phyloP scores from a whole-genome alignment of 768 basidiomycete species.

The Pleurotus pulmonarius region DNA sequence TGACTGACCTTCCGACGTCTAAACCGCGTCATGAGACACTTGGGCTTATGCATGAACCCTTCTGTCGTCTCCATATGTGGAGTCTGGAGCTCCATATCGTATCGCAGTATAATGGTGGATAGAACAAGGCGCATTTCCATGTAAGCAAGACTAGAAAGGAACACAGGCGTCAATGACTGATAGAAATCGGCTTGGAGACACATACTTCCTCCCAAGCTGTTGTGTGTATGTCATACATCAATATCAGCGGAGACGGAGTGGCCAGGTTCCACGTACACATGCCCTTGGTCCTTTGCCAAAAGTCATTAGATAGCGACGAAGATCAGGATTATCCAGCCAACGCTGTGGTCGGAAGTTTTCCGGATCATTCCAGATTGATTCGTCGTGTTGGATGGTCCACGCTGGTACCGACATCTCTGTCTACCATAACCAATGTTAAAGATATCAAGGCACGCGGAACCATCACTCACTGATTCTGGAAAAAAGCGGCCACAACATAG shows the following conservation, averaged over 20 bases:
- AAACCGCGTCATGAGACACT: constrained; percentile 14
- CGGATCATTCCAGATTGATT: constrained; percentile 26
- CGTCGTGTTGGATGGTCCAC: constrained; percentile 26
- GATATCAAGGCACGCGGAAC: too few relatives aligned
- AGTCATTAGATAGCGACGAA: constrained; percentile 20
- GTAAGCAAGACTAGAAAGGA: constrained; percentile 17
- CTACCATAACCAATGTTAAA: constrained; percentile 9
- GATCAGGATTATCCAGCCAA: constrained; percentile 26
- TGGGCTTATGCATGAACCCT: constrained; percentile 25
- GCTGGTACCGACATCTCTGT: constrained; percentile 29
- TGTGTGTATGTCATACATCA: background rate
- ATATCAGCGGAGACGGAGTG: background rate
- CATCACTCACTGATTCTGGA: constrained; percentile 22
- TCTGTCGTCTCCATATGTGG: constrained; percentile 16
- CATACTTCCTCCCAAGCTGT: constrained; percentile 20
- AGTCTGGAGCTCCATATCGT: constrained; percentile 16
- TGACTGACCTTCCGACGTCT: constrained; percentile 5
- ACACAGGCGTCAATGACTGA: background rate
- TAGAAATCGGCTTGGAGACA: background rate
- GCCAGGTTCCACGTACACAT: constrained; percentile 17
- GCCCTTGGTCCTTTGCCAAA: constrained; percentile 27
- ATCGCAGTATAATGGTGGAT: constrained; percentile 19
- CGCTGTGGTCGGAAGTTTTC: constrained; percentile 28
- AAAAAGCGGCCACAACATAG: constrained; percentile 19
- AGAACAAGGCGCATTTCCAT: constrained; percentile 21